Base-by-base conservation (phyloP, 2,329 filamentous ascomycete species). In the Fusarium sp. region DNA sequence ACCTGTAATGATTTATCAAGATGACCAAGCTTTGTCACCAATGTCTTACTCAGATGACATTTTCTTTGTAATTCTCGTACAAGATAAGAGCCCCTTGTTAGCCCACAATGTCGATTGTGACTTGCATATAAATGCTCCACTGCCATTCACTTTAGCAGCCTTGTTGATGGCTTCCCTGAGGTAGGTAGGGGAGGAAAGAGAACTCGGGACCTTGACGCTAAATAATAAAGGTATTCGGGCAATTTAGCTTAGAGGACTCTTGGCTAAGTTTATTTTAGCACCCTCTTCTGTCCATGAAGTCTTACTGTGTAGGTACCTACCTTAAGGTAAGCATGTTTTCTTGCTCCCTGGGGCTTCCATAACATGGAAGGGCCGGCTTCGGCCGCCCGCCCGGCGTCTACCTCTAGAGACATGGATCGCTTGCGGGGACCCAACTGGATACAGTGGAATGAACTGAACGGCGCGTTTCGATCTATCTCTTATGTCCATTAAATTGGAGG, bases 401-500 rank as follows among this genome's bases (percentile, higher is more conserved):
- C 42, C 26, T 31, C 38, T 47, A 48, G 42, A 64, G 51, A 59
- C 65, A 70, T 66, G 70, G 65, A 53, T 57, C 57, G 60, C 73
- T 73, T 68, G 68, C 61, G 58, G 66, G 61, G 68, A 62, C 59
- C 38, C 38, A 44, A 24, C 28, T 26, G 28, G n/a, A 50, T 36
- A 33, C n/a, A 41, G 24, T 53, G 61, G 44, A 66, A 54, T 38
- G 30, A 41, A 48, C 10, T 50, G 31, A 57, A 35, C 39, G n/a
- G 22, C 20, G 18, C 30, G 28, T 61, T 61, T 66, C 45, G 55
- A 35, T 30, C 39, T 50, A 68, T 64, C 42, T 68, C 35, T 55
- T 24, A 31, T 53, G 7, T 30, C 33, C n/a, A 33, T 36, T 28
- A 36, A 45, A 42, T 60, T 45, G 42, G 30, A 51, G 50, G 44